Percentiles rank a stretch among this genome's conserved stretches.
phyloP scores from a whole-genome alignment of 108 stramenopile genomes.

The Pseudonitzschia delicatissima region DNA sequence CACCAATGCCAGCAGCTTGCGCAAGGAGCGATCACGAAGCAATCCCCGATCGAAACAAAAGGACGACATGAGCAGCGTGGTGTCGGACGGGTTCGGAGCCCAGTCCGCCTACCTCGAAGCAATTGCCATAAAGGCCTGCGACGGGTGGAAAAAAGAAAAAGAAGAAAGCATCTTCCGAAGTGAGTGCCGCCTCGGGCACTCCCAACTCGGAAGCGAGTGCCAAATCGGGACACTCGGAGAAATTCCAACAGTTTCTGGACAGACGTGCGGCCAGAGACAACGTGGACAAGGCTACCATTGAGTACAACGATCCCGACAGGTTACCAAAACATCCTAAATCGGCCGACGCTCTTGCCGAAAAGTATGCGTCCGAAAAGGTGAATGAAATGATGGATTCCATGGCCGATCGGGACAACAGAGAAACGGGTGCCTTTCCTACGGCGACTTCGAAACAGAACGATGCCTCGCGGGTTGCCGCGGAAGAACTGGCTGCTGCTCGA shows the following conservation, averaged over 20 bases:
- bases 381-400: conserved; percentile 70
- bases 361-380: conserved; percentile 58
- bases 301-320: conserved; percentile 14
- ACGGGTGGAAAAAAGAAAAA: conserved; percentile 36
- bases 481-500: conserved; percentile 61
- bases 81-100: conserved; percentile 56
- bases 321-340: conserved; percentile 12
- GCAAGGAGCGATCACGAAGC: conserved; percentile 11
- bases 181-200: background rate
- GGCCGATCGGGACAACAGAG: conserved; percentile 7
- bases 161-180: conserved; percentile 20
- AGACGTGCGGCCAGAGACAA: conserved; percentile 4
- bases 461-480: conserved; percentile 28
- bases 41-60: conserved; percentile 12
- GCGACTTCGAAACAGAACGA: background rate
- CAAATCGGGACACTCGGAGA: background rate
- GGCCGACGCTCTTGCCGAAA: conserved; percentile 57
- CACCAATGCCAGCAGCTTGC: conserved; percentile 2
- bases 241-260: conserved; percentile 13
- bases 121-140: conserved; percentile 65
- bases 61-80: conserved; percentile 38
- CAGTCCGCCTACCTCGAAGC: conserved; percentile 71
- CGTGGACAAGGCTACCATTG: conserved; percentile 17
- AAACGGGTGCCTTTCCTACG: conserved; percentile 33
- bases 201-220: background rate